Conservation (phyloP, 768 basidiomycete genomes). For the Tulasnella sp. region DNA sequence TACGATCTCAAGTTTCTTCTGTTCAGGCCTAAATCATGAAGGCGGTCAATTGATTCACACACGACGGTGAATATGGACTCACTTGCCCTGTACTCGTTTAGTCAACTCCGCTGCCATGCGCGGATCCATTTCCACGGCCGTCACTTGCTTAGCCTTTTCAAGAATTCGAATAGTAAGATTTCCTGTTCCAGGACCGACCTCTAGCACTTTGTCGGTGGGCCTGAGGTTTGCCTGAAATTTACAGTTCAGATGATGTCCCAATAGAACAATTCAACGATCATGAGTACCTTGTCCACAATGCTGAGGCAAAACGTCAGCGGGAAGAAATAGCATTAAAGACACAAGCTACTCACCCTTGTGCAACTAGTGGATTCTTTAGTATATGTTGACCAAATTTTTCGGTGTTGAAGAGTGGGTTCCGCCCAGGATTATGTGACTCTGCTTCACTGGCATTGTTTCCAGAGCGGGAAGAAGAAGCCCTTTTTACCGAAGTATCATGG, state of each 20-base stretch:
- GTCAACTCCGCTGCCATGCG: constrained; percentile 97
- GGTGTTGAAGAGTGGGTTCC: constrained; percentile 90
- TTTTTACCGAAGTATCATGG: background rate
- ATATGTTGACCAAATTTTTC: constrained; percentile 96
- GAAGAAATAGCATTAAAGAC: constrained; percentile 20
- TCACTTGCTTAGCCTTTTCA: constrained; percentile 83
- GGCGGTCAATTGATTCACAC: background rate
- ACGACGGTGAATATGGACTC: constrained; percentile 29
- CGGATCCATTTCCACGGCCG: constrained; percentile 95
- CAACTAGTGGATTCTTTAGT: constrained; percentile 82
- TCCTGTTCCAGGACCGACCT: constrained; percentile 96
- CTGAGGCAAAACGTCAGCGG: constrained; percentile 23
- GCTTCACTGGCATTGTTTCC: too few species aligned
- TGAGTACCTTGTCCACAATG: constrained; percentile 47
- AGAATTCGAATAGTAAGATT: constrained; percentile 90
- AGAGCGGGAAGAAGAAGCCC: constrained; percentile 28
- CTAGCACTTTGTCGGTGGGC: constrained; percentile 89
- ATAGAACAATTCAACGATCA: background rate
- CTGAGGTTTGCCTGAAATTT: constrained; percentile 64
- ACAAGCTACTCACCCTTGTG: constrained; percentile 53
- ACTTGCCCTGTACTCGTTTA: constrained; percentile 97
- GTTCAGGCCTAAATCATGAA: constrained; percentile 57
- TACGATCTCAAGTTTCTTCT: constrained; percentile 86
- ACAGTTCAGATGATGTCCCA: background rate
- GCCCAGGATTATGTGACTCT: too few species aligned